Evolutionary conservation across 1,284 basidiomycete species (phyloP).

Genomic region (Cystobasidium pallidum): DNA sequence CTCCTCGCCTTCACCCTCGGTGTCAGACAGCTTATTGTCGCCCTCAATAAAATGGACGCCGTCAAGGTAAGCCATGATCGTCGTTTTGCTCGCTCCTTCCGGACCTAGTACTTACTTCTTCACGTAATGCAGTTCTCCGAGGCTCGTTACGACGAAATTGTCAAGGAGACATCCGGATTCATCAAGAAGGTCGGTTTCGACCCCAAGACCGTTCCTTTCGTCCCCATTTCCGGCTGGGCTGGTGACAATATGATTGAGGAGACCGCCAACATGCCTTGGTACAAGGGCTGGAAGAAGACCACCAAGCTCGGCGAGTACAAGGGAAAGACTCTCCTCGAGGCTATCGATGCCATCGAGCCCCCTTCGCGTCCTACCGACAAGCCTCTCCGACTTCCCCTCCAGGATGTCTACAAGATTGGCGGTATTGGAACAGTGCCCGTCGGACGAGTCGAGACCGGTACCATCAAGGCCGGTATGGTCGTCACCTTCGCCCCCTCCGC

Average conservation of each 20-base stretch:
- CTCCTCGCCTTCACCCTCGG: conserved; percentile 99
- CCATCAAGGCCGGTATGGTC: conserved; percentile 98
- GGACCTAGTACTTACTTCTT: too few species aligned
- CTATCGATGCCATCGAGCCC: conserved; percentile 99
- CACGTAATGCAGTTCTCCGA: conserved; percentile 77
- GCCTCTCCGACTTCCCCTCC: conserved; percentile 99
- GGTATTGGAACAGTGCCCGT: conserved; percentile 99
- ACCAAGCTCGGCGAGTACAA: conserved; percentile 88
- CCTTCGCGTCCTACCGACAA: conserved; percentile 96
- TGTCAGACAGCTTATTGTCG: conserved; percentile 99
- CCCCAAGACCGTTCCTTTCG: conserved; percentile 97
- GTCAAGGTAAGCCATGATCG: too few species aligned
- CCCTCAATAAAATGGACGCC: conserved; percentile 99
- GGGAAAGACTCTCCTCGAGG: conserved; percentile 99
- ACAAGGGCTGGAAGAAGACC: conserved; percentile 98
- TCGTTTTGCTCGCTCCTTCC: too few species aligned
- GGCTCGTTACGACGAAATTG: conserved; percentile 99
- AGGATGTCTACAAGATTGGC: conserved; percentile 99
- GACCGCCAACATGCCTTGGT: conserved; percentile 95
- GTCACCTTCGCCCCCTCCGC: conserved; percentile 95
- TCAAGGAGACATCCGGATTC: conserved; percentile 99
- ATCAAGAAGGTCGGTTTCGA: conserved; percentile 99
- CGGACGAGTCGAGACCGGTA: conserved; percentile 99
- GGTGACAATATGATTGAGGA: conserved; percentile 99
- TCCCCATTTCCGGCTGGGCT: conserved; percentile 99